These are phyloP conservation scores for Aureobasidium subglaciale DNA, from an alignment of 2,329 filamentous ascomycete species.

Conservation along the genomic window DNA sequence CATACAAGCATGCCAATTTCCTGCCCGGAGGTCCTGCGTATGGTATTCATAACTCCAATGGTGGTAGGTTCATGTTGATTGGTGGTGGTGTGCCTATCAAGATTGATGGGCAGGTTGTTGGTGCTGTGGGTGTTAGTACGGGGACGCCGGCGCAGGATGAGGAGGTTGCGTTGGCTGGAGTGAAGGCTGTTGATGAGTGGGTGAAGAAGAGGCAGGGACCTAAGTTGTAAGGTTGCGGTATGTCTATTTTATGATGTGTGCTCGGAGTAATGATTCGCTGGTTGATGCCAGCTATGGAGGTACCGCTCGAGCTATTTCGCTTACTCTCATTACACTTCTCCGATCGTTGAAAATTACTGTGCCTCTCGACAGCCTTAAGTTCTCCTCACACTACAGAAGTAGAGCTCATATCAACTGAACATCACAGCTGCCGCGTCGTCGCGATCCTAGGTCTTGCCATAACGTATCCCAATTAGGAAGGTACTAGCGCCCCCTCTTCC, in stretches of 20 bases:
- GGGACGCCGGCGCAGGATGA: conserved; percentile 49
- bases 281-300: no score
- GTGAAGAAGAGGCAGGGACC: conserved; percentile 30
- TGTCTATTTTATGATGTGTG: neutral
- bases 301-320: no score
- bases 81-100: conserved; percentile 48
- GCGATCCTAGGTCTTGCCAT: no score
- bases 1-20: conserved; percentile 45
- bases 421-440: no score
- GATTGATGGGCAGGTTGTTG: conserved; percentile 44
- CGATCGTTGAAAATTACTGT: no score
- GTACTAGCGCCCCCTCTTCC: neutral
- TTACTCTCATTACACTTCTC: no score
- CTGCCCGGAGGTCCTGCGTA: conserved; percentile 48
- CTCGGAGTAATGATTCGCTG: no score
- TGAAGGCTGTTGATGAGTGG: conserved; percentile 40
- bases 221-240: conserved; percentile 26
- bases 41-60: conserved; percentile 47
- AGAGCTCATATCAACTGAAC: no score
- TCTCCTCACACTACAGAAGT: no score
- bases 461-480: neutral
- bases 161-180: conserved; percentile 45
- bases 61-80: conserved; percentile 47
- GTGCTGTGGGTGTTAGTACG: conserved; percentile 49
- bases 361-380: no score